Base-by-base conservation (phyloP, 257 asterid species). In the Solanum etuberosum region DNA sequence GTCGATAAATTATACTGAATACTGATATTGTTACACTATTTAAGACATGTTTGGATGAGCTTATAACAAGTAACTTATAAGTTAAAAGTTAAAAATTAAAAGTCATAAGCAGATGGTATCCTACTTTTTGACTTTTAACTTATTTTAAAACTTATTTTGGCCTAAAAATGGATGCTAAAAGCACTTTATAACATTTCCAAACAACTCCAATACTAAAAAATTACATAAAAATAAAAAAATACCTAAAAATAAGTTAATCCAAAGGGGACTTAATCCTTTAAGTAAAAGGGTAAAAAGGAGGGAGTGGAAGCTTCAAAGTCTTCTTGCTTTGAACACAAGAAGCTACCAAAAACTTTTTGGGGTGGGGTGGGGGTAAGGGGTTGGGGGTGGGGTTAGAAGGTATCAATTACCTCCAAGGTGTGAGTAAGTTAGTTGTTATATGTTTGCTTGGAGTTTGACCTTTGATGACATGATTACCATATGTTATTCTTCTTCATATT, bases 371-470 rank as follows among this genome's bases (percentile, higher is more conserved):
- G 48, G 48, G 59, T 15, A 15, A 2, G 23, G 21, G 59, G 4
- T 51, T 16, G 21, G 37, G 78, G 57, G 77, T 31, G 32, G 77
- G 80, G 27, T 37, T 57, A 16, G 63, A 4, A 59, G 83, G 85
- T 86, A 86, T 71, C 86, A 83, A 83, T 88, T 86, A 61, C 88
- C 87, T 90, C 85, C 89, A 46, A 90, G 88, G 87, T 91, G 88
- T 88, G 89, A 34, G 89, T 83, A 57, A 87, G 90, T 88, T 86
- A 71, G 89, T 89, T 88, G 86, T 65, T 78, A 74, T 86, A 86
- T 89, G 90, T 89, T 92, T 89, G 91, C 92, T 92, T 91, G 87
- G 92, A 91, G 92, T 90, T 90, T 89, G 90, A 90, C 90, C 89
- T 90, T 87, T 67, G 78, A 88, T 90, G 90, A 40, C 83, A 92